These are phyloP conservation scores for Ilex asprella DNA, from an alignment of 257 asterid genomes.

Conservation along the genomic window DNA sequence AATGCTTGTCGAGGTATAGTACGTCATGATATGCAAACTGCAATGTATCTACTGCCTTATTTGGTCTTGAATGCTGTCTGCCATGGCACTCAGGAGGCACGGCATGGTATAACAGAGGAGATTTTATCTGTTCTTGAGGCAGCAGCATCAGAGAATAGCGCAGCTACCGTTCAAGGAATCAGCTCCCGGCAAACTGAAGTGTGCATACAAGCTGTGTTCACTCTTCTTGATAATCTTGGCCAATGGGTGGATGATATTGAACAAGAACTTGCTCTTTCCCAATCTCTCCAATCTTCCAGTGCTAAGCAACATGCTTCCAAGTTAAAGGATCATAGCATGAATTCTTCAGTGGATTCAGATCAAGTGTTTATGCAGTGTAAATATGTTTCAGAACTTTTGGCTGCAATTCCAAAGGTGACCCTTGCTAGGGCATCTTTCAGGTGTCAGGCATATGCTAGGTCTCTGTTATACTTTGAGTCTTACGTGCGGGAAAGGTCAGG, in stretches of 20 bases:
- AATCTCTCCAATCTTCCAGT: slow-evolving; percentile 56
- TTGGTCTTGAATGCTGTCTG: slow-evolving; percentile 85
- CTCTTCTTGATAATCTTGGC: slow-evolving; percentile 96
- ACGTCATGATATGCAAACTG: slow-evolving; percentile 93
- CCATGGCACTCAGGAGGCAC: slow-evolving; percentile 88
- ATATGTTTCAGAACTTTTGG: slow-evolving; percentile 73
- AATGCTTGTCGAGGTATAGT: slow-evolving; percentile 95
- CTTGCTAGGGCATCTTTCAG: slow-evolving; percentile 93
- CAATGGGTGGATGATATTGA: slow-evolving; percentile 97
- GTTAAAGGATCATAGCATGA: slow-evolving; percentile 46
- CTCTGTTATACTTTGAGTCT: slow-evolving; percentile 85
- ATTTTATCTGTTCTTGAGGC: slow-evolving; percentile 80
- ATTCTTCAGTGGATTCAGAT: slow-evolving; percentile 36
- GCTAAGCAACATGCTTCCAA: slow-evolving; percentile 48
- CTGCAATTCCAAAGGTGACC: slow-evolving; percentile 82
- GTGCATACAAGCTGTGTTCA: slow-evolving; percentile 92
- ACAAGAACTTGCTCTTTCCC: slow-evolving; percentile 84
- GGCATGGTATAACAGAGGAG: slow-evolving; percentile 75
- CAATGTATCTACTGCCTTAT: slow-evolving; percentile 94
- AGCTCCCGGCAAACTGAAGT: slow-evolving; percentile 82
- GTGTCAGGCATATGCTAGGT: slow-evolving; percentile 97
- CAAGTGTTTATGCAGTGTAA: slow-evolving; percentile 69
- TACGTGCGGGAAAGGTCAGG: slow-evolving; percentile 79
- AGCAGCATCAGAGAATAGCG: slow-evolving; percentile 59
- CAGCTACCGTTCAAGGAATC: slow-evolving; percentile 42